Base-by-base conservation (phyloP, 2,329 filamentous ascomycete genomes). In the Didymella pomorum region DNA sequence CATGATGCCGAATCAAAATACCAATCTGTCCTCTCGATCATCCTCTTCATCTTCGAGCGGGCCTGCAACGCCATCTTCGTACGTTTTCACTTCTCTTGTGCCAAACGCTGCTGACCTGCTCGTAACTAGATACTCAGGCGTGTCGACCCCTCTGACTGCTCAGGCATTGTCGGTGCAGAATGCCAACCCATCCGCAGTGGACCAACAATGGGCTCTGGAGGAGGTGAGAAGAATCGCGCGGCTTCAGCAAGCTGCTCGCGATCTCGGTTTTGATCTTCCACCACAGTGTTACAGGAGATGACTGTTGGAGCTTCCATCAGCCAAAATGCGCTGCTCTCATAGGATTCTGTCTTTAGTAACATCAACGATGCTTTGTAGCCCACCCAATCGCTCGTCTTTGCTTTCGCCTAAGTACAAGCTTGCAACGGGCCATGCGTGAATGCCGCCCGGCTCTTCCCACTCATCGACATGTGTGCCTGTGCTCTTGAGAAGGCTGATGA, bases 401-500 rank as follows among this genome's bases (percentile, higher is more conserved):
- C 74, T 79, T 54, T 80, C 79, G 8, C 82, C 82, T 21, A 87
- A 68, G 70, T 87, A 88, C 18, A 87, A 70, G 61, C 80, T 80
- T 10, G 89, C 89, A 20, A 96, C 88, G 0, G 91, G 91, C 92
- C 92, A 96, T 11, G 89, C 91, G 75, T 96, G 92, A 57, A 95
- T 88, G 2, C 86, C 88, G 14, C 86, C 88, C 26, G 81, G 77
- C 64, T 91, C 87, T 69, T 86, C 85, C 67, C 85, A 80, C 54
- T 81, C 82, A 52, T 82, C 79, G n/a, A 89, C 82, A 35, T 82
- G 73, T 31, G 86, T 76, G 3, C 83, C 83, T 14, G 83, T 80
- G 48, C 81, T 81, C 56, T 81, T 79, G 56, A 91, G 79, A 28
- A 84, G 76, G 12, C 77, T 75, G 12, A 90, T 79, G 59, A 92